Evolutionary conservation across 1,284 basidiomycete genomes (phyloP).

Genomic region (Fistulina hepatica): DNA sequence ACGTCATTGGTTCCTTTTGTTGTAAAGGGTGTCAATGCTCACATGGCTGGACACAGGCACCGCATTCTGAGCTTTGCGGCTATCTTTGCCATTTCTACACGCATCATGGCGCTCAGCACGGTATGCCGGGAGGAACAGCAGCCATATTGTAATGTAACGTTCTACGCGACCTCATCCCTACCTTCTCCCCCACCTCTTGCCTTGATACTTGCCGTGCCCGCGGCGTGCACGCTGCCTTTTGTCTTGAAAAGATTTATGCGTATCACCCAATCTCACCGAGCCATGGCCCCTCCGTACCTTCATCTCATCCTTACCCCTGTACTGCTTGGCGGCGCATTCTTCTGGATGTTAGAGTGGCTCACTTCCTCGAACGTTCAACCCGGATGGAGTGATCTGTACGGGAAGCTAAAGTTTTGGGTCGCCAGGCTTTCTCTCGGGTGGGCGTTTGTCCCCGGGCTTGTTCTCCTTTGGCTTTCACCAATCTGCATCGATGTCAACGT

Average conservation of each 20-base stretch:
- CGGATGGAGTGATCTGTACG: constrained; percentile 32
- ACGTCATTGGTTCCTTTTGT: constrained; percentile 51
- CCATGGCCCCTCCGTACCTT: constrained; percentile 57
- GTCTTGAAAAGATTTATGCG: constrained; percentile 47
- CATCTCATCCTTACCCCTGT: constrained; percentile 45
- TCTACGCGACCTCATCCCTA: constrained; percentile 64
- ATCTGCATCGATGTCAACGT: constrained; percentile 57
- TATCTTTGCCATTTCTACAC: constrained; percentile 58
- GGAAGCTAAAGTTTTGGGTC: constrained; percentile 45
- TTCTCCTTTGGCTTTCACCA: constrained; percentile 62
- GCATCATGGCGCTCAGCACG: constrained; percentile 67
- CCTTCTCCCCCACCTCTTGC: constrained; percentile 51
- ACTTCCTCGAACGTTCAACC: constrained; percentile 11
- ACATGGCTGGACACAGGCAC: constrained; percentile 56
- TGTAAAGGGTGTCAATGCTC: constrained; percentile 52
- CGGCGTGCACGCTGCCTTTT: constrained; percentile 48
- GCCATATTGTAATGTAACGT: constrained; percentile 78
- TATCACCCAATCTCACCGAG: constrained; percentile 66
- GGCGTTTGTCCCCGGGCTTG: constrained; percentile 41
- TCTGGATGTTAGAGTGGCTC: constrained; percentile 77
- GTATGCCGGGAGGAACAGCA: constrained; percentile 95
- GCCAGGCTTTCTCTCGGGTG: constrained; percentile 48
- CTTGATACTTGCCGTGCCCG: constrained; percentile 43
- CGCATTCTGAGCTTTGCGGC: constrained; percentile 66
- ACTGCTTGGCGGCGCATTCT: constrained; percentile 47